These are phyloP conservation scores for Eimeria sp. DNA, from an alignment of 169 alveolate genomes.

Conservation along the genomic window DNA sequence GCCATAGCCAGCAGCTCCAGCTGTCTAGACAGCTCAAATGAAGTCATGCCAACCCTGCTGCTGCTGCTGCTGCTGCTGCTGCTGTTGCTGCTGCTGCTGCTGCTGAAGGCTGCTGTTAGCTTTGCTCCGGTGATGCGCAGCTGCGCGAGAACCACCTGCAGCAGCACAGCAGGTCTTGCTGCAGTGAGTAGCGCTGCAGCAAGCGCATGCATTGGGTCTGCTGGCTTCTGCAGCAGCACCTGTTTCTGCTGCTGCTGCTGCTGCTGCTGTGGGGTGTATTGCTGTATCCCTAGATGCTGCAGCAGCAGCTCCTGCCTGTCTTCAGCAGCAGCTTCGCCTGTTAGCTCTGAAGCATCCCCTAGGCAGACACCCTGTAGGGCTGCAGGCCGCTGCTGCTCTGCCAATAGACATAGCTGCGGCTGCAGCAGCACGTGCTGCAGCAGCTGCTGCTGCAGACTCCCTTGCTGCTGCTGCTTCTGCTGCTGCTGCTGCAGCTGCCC, in stretches of 20 bases:
- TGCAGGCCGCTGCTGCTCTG: constrained; percentile 49
- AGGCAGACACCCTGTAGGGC: background rate
- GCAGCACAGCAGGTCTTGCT: constrained; percentile 37
- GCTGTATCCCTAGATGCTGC: constrained; percentile 27
- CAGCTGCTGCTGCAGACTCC: constrained; percentile 49
- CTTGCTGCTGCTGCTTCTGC: constrained; percentile 52
- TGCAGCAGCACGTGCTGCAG: constrained; percentile 50
- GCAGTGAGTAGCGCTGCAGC: constrained; percentile 21
- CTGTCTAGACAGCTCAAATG: constrained; percentile 53
- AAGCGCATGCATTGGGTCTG: constrained; percentile 49
- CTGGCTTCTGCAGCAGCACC: constrained; percentile 44
- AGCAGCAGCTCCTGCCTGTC: constrained; percentile 7
- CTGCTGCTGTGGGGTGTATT: constrained; percentile 9
- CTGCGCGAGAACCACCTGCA: constrained; percentile 41
- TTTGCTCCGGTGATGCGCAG: constrained; percentile 17
- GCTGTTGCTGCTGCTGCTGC: constrained; percentile 58
- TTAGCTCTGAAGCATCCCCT: constrained; percentile 16
- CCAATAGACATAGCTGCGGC: constrained; percentile 47
- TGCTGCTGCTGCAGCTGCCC: constrained; percentile 7
- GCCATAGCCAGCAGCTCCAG: constrained; percentile 69
- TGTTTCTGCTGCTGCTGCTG: constrained; percentile 45
- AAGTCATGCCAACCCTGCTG: background rate
- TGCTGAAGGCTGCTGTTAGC: constrained; percentile 9
- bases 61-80: constrained; percentile 34
- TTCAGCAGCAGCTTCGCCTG: background rate